Base-by-base conservation (phyloP, 768 basidiomycete genomes). In the Sporobolomyces roseus region DNA sequence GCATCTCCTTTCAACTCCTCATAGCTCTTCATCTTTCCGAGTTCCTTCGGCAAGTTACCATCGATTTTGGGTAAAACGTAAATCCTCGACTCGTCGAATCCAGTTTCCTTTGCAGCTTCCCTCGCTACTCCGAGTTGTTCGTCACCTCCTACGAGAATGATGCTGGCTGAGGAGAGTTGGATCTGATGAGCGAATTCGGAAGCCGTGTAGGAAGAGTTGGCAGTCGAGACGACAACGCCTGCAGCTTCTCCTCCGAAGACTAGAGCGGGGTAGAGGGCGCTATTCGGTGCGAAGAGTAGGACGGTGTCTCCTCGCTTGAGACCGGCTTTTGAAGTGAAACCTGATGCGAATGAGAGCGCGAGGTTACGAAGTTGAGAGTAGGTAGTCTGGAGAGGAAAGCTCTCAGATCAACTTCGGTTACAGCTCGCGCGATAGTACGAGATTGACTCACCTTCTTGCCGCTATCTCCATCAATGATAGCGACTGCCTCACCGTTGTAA, bases 171-270 rank as follows among this genome's bases (percentile, higher is more conserved):
- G 58, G 85, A 85, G 74, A 92, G 85, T 17, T 71, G 77, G 68
- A 88, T 87, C 74, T 91, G 90, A 77, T 85, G 85, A 0, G 80
- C 81, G 0, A 93, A 83, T 75, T 93, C 91, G 17, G 80, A 75
- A 9, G 86, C 76, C 4, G 85, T 88, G 75, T 89, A 91, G 0
- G 82, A 81, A 65, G 83, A 85, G 76, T 91, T 93, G 21, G 88
- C 87, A 19, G 89, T 84, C 0, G 90, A 88, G 60, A 84, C 83
- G 50, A 84, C 79, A 21, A 89, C 75, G 5, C 88, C 88, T 0
- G 86, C 87, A 0, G 89, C 86, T 45, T 77, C 76, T 25, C 71
- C 69, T 9, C 66, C 78, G 23, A 75, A 58, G 35, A 73, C 30
- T 50, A 73, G 53, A 30, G 51, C 51, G 14, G 63, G 58, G 63